phyloP scores from a whole-genome alignment of 169 alveolate genomes.

The Plasmodium gallinaceum region DNA sequence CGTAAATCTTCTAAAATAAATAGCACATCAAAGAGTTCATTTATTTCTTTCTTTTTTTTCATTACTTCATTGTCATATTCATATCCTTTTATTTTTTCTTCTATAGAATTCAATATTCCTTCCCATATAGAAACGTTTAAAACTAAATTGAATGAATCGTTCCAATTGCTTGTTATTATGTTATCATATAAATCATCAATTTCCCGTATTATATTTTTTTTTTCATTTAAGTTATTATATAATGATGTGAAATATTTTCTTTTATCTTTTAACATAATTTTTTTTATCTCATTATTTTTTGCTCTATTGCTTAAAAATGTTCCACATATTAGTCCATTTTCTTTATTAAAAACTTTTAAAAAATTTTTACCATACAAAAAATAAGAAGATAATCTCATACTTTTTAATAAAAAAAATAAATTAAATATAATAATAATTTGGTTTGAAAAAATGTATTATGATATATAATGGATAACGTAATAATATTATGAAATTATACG shows the following conservation, averaged over 20 bases:
- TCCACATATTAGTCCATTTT: background rate
- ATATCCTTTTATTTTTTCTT: constrained; percentile 54
- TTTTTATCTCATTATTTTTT: background rate
- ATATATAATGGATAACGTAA: too few relatives aligned
- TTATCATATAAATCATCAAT: constrained; percentile 53
- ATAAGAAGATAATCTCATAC: constrained; percentile 4
- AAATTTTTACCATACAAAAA: background rate
- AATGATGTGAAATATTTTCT: constrained; percentile 50
- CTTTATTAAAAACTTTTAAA: background rate
- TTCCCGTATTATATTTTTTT: constrained; percentile 23
- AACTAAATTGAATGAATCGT: constrained; percentile 62
- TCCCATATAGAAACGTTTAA: constrained; percentile 73
- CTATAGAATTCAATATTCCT: constrained; percentile 55
- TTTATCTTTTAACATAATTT: background rate
- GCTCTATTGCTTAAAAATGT: background rate
- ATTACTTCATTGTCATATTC: constrained; percentile 40
- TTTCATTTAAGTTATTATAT: constrained; percentile 32
- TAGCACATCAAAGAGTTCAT: constrained; percentile 50
- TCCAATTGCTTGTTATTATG: constrained; percentile 69
- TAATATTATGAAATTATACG: too few relatives aligned
- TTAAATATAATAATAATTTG: background rate
- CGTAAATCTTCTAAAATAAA: constrained; percentile 76
- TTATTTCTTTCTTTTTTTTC: constrained; percentile 37
- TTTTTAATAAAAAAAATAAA: background rate
- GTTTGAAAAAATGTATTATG: too few relatives aligned